Evolutionary conservation across 176 grass and related monocot genomes (phyloP).

Genomic region (Musa beccarii): DNA sequence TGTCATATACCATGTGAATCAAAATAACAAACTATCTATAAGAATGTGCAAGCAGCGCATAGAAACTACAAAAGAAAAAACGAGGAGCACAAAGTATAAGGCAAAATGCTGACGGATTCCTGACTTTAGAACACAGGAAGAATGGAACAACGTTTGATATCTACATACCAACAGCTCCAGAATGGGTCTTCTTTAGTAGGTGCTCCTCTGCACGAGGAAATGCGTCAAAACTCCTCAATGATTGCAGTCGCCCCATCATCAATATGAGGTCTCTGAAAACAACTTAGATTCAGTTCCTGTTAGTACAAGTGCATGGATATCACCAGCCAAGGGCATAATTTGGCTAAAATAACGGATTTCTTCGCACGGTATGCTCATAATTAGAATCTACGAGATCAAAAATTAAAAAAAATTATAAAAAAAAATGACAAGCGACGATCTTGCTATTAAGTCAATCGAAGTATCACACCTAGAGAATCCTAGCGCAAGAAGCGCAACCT

Average conservation of each 20-base stretch:
- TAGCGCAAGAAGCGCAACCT: too few relatives aligned
- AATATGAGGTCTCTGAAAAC: neutral
- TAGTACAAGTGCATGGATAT: too few relatives aligned
- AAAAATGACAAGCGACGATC: too few relatives aligned
- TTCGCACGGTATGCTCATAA: too few relatives aligned
- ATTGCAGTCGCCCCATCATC: slow-evolving; percentile 65
- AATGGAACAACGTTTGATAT: neutral
- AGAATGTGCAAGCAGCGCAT: neutral
- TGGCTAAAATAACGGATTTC: too few relatives aligned
- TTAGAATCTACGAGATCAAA: too few relatives aligned
- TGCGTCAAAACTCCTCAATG: slow-evolving; percentile 84
- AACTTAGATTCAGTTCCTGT: too few relatives aligned
- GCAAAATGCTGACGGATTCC: neutral
- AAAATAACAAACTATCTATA: neutral
- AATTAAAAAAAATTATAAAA: too few relatives aligned
- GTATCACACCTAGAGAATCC: too few relatives aligned
- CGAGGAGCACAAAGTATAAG: slow-evolving; percentile 1
- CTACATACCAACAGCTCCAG: slow-evolving; percentile 71
- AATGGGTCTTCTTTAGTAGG: slow-evolving; percentile 78
- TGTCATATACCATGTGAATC: neutral
- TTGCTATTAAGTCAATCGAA: too few relatives aligned
- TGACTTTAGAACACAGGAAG: neutral
- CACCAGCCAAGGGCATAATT: too few relatives aligned
- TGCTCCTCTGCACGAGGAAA: slow-evolving; percentile 93
- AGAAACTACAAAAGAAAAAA: slow-evolving; percentile 4